phyloP scores from a whole-genome alignment of 768 basidiomycete species.

The Kockovaella imperatae region DNA sequence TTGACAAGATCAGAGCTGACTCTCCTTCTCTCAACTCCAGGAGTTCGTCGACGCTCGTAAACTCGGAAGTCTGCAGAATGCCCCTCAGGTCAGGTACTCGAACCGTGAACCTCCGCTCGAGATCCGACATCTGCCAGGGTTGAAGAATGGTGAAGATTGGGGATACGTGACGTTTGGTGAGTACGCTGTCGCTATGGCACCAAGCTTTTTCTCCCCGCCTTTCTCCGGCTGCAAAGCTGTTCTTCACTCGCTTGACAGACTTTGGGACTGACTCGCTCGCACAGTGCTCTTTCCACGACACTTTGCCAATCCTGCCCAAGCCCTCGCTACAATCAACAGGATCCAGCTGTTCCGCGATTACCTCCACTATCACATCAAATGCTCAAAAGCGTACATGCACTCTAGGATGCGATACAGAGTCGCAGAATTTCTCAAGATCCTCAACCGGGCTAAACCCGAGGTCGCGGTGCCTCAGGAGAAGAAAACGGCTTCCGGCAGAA shows the following conservation, averaged over 20 bases:
- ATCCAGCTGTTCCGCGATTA: slow-evolving; percentile 97
- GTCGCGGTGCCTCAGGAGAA: slow-evolving; percentile 62
- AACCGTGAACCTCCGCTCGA: slow-evolving; percentile 95
- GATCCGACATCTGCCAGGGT: slow-evolving; percentile 74
- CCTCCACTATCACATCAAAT: slow-evolving; percentile 94
- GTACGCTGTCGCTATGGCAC: too few relatives aligned
- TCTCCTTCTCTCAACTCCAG: slow-evolving; percentile 50
- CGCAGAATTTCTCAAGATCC: slow-evolving; percentile 70
- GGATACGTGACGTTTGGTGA: slow-evolving; percentile 86
- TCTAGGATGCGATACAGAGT: slow-evolving; percentile 91
- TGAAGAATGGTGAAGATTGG: slow-evolving; percentile 74
- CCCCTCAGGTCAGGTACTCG: slow-evolving; percentile 92
- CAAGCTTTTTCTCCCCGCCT: neutral
- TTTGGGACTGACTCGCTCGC: neutral
- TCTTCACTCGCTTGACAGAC: neutral
- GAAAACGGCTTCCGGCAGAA: slow-evolving; percentile 65
- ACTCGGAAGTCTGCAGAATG: slow-evolving; percentile 85
- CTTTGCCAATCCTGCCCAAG: slow-evolving; percentile 63
- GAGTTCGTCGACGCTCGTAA: slow-evolving; percentile 99
- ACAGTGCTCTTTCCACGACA: slow-evolving; percentile 90
- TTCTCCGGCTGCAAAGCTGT: neutral
- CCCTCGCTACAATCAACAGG: slow-evolving; percentile 77
- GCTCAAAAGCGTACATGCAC: slow-evolving; percentile 98
- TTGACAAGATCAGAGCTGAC: neutral
- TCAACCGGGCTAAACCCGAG: slow-evolving; percentile 94